Conservation (phyloP, 306 rosid species). For the Cicer bijugum region DNA sequence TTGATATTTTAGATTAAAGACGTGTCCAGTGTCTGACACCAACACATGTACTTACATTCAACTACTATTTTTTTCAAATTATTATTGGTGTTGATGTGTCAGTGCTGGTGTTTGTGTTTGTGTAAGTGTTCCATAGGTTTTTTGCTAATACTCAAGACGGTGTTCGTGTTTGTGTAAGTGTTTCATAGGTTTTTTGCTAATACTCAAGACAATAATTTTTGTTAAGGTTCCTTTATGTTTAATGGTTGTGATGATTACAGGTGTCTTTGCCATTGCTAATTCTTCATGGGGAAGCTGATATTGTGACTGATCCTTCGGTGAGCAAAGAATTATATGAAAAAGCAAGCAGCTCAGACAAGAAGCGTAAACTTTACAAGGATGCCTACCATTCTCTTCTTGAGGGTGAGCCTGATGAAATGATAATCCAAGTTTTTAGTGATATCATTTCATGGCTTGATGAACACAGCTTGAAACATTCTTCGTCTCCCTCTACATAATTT, state of each 20-base stretch:
- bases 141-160: neutral
- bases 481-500: constrained; percentile 18
- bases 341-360: constrained; percentile 82
- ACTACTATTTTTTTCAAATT: too few relatives aligned
- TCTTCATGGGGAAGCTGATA: constrained; percentile 91
- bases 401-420: constrained; percentile 90
- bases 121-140: too few relatives aligned
- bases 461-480: constrained; percentile 44
- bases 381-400: constrained; percentile 88
- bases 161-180: too few relatives aligned
- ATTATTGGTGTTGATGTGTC: too few relatives aligned
- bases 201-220: neutral
- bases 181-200: too few relatives aligned
- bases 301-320: constrained; percentile 87
- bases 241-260: constrained; percentile 51
- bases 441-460: constrained; percentile 82
- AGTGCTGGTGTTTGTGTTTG: too few relatives aligned
- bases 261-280: constrained; percentile 80
- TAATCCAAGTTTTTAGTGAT: constrained; percentile 62
- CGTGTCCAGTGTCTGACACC: too few relatives aligned
- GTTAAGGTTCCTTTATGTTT: neutral
- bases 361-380: constrained; percentile 70
- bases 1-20: too few relatives aligned
- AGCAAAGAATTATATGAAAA: constrained; percentile 80
- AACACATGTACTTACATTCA: too few relatives aligned